phyloP scores from a whole-genome alignment of 148 eudicot species.

The Heliamphora exappendiculata region DNA sequence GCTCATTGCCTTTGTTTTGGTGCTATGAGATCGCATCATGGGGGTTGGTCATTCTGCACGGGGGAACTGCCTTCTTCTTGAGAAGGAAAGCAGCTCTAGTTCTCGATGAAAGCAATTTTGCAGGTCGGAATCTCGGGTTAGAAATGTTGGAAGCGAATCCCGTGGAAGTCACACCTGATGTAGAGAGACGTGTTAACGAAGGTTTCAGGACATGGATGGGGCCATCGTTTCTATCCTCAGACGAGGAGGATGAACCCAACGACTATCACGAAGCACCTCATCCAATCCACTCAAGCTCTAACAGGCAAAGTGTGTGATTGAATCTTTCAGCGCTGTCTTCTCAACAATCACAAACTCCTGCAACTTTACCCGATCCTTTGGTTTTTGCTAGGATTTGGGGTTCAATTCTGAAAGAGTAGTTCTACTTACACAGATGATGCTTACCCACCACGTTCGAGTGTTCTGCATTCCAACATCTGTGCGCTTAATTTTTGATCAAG shows the following conservation, averaged over 20 bases:
- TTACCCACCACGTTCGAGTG: too few relatives aligned
- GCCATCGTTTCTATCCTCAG: constrained; percentile 76
- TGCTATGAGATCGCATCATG: constrained; percentile 83
- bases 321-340: not conserved
- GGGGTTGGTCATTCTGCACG: constrained; percentile 71
- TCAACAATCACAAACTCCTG: not conserved
- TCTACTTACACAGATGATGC: not conserved
- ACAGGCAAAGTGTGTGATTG: constrained; percentile 32
- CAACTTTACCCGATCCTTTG: not conserved
- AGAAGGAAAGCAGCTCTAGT: constrained; percentile 63
- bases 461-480: too few relatives aligned
- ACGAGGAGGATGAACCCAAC: constrained; percentile 75
- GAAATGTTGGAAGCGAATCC: constrained; percentile 84
- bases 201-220: constrained; percentile 95
- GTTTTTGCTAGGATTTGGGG: not conserved
- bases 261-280: constrained; percentile 45
- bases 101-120: constrained; percentile 50
- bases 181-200: constrained; percentile 81
- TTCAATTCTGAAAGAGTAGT: not conserved
- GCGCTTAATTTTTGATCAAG: too few relatives aligned
- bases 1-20: constrained; percentile 88
- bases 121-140: constrained; percentile 55
- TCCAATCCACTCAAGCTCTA: constrained; percentile 21
- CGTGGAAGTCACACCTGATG: constrained; percentile 55
- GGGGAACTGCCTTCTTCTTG: constrained; percentile 55